Evolutionary conservation across 2,329 filamentous ascomycete genomes (phyloP), one percentile per base, ranked within the genome.

Genomic region (Aspergillus latus): DNA sequence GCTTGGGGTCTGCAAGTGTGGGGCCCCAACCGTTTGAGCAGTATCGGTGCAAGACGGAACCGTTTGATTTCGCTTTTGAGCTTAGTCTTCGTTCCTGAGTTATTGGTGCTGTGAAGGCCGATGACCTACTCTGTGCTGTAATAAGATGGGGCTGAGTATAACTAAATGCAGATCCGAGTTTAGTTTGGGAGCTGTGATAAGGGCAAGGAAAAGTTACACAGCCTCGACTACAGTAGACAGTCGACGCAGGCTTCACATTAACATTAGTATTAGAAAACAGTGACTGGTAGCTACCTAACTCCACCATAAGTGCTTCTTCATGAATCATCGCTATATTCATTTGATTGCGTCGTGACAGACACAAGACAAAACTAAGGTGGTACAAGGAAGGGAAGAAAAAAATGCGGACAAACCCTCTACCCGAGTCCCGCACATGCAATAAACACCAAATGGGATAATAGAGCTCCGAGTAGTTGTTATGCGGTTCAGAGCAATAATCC

Each of bases 1-100:
- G 70, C 1, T 49, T 72, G 2, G 70, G 70, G 2, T 71, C 66
- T n/a, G 56, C 50, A 16, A 57, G 13, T 26, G 50, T 52, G 30
- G 50, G 50, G 7, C 50, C 50, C 5, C 29, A 45, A 26, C 50
- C 50, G 26, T 52, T 52, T 30, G 50, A 52, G 42, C 30, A 47
- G 42, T 52, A 52, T 32, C 26, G 43, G 21, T 52, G 50, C 15
- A 36, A 34, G 32, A 46, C 50, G 13, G 50, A 52, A n/a, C 42
- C 21, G 4, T 52, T 52, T 40, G 50, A 52, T n/a, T 52, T 52
- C 34, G 42, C 42, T 26, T 52, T 52, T 40, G 50, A 46, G 26
- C n/a, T 52, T 13, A 52, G 50, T 30, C 8, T 52, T 39, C 28
- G n/a, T n/a, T 47, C 44, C 21, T 47, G 10, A 36, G 7, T 7